Base-by-base conservation (phyloP, 257 asterid genomes). In the Euphrasia confusa region DNA sequence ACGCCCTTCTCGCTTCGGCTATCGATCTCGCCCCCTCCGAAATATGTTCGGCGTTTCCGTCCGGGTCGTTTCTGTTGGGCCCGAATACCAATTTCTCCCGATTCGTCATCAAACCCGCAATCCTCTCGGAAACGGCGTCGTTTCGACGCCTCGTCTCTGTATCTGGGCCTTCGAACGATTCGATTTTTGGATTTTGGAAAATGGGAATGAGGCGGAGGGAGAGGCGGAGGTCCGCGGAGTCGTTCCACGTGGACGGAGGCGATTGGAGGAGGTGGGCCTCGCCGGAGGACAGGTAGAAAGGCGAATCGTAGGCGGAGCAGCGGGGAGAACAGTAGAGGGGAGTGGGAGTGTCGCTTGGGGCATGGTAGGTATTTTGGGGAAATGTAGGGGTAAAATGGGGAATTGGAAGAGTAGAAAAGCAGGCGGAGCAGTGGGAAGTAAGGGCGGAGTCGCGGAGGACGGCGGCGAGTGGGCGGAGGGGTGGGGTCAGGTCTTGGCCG, bases 141-240 rank as follows among this genome's bases (percentile, higher is more conserved):
- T 50, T 50, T 2, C 2, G 54, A n/a, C 0, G 0, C 9, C 24
- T 48, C 54, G 9, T 48, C 54, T 48, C 21, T 1, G 15, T 62
- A 57, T 44, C 61, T 26, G 61, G 45, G 56, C 56, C 57, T 63
- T 33, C 33, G 5, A 10, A 0, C 44, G 30, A 30, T 11, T 58
- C 60, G 28, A 21, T 66, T 66, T 21, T 47, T 39, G 6, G 26
- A 21, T 30, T 39, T 12, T 63, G 64, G 72, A 89, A 42, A 56
- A 47, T 64, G 69, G 52, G 44, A 54, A 75, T 74, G 30, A 90
- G 87, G 64, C 96, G 93, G 66, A 85, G 93, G 49, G 90, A 62
- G 76, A 86, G 83, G 69, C 95, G 92, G 81, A 82, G 83, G 69
- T 78, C 85, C 53, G 89, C 44, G 71, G 94, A 74, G 42, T 72